Evolutionary conservation across 495 filamentous ascomycete genomes (phyloP).

Genomic region (Tetracladium marchalianum): DNA sequence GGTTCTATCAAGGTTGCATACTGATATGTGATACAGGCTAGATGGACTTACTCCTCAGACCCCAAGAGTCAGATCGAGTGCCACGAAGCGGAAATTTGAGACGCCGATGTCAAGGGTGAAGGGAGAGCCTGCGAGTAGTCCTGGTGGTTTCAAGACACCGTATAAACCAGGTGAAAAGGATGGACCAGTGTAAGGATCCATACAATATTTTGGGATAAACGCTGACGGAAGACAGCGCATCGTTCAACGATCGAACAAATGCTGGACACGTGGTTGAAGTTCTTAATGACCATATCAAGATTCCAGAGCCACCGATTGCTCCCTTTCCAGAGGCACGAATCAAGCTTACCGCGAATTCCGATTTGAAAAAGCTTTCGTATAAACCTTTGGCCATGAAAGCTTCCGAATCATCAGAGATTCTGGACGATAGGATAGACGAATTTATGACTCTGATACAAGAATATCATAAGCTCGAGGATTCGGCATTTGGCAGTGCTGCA

Average conservation of each 20-base stretch:
- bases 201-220: constrained; percentile 5
- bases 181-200: constrained; percentile 17
- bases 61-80: constrained; percentile 34
- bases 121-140: constrained; percentile 32
- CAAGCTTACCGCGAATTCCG: constrained; percentile 69
- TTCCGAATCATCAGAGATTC: constrained; percentile 80
- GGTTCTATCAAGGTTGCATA: neutral
- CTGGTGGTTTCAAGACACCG: constrained; percentile 34
- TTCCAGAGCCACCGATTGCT: constrained; percentile 59
- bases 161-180: constrained; percentile 29
- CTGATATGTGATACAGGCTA: constrained; percentile 40
- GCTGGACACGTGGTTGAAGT: constrained; percentile 74
- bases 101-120: constrained; percentile 37
- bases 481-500: constrained; percentile 80
- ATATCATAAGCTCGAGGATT: constrained; percentile 64
- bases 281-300: constrained; percentile 64
- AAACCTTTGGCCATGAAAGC: constrained; percentile 90
- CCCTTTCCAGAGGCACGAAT: constrained; percentile 69
- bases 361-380: constrained; percentile 83
- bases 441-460: constrained; percentile 64
- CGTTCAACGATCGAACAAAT: constrained; percentile 63
- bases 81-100: constrained; percentile 17
- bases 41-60: constrained; percentile 71
- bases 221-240: constrained; percentile 25
- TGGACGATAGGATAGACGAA: constrained; percentile 91